These are phyloP conservation scores for Xylariaceae sp. DNA, from an alignment of 2,329 filamentous ascomycete species.

Conservation along the genomic window DNA sequence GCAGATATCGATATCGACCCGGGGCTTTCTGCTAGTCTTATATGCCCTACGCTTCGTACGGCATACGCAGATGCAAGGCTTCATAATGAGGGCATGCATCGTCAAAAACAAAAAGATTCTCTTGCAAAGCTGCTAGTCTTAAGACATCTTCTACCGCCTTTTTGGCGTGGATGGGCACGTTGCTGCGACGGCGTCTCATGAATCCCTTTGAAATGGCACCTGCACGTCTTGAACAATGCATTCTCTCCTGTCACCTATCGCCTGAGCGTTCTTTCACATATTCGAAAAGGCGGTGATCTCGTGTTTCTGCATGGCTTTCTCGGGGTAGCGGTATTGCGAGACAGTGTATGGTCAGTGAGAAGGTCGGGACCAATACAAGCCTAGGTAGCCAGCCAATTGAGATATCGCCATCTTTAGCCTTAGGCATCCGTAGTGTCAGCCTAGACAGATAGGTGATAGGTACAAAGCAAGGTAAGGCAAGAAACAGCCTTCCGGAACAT, in stretches of 20 bases:
- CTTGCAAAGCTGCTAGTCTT: background rate
- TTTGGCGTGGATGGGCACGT: conserved; percentile 2
- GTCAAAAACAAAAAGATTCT: background rate
- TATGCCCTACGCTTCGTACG: background rate
- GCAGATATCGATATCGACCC: background rate
- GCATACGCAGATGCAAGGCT: conserved; percentile 8
- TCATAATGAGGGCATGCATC: background rate
- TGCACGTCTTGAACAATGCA: conserved; percentile 18
- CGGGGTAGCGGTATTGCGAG: no score
- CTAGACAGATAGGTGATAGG: no score
- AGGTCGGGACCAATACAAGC: no score
- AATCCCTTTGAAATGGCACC: conserved; percentile 10
- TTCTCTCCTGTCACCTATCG: background rate
- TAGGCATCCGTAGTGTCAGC: background rate
- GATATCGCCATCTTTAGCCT: no score
- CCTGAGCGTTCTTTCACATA: conserved; percentile 5
- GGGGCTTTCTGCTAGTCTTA: conserved; percentile 14
- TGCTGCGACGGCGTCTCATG: background rate
- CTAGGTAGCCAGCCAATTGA: no score
- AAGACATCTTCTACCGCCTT: conserved; percentile 23
- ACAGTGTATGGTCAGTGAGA: no score
- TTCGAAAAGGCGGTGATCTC: conserved; percentile 14
- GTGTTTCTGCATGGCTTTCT: conserved; percentile 7
- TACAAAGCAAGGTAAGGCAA: background rate
- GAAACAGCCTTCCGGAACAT: conserved; percentile 2